Conservation (phyloP, 2,329 filamentous ascomycete species). For the Alternaria hordeiaustralica region DNA sequence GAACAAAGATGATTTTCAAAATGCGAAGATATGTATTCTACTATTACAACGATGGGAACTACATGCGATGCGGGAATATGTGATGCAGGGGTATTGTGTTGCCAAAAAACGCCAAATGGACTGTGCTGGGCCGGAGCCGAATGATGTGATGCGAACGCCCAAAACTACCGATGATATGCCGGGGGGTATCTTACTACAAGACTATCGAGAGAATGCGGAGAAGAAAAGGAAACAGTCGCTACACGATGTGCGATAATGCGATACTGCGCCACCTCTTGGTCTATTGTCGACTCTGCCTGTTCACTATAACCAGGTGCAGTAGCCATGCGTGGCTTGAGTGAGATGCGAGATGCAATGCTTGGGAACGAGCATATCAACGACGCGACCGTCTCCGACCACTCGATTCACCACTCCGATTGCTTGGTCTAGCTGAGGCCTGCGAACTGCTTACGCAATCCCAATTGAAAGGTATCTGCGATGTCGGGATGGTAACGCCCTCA, state of each 20-base stretch:
- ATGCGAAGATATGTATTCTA: not conserved
- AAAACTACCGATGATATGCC: constrained; percentile 1
- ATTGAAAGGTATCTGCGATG: constrained; percentile 42
- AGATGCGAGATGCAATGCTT: not conserved
- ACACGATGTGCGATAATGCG: not conserved
- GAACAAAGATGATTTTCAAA: not conserved
- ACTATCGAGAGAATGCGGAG: not conserved
- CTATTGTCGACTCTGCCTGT: not conserved
- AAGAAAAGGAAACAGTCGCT: not conserved
- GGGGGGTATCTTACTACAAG: constrained; percentile 7
- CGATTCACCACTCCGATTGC: constrained; percentile 17
- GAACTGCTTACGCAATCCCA: constrained; percentile 48
- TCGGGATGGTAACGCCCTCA: constrained; percentile 40
- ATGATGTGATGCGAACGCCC: constrained; percentile 9
- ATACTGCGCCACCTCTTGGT: too few species aligned
- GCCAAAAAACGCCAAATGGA: not conserved
- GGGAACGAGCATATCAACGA: constrained; percentile 18
- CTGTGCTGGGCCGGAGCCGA: not conserved
- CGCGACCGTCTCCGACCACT: constrained; percentile 35
- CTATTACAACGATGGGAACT: not conserved
- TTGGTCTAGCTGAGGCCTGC: constrained; percentile 35
- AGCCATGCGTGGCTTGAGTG: not conserved
- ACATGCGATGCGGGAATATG: not conserved
- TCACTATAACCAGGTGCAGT: too few species aligned
- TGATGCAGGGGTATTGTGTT: constrained; percentile 2